Percentiles rank a stretch among this genome's conserved stretches.
These are phyloP conservation scores for Ascochyta rabiei DNA, from an alignment of 2,329 filamentous ascomycete genomes.

Conservation along the genomic window DNA sequence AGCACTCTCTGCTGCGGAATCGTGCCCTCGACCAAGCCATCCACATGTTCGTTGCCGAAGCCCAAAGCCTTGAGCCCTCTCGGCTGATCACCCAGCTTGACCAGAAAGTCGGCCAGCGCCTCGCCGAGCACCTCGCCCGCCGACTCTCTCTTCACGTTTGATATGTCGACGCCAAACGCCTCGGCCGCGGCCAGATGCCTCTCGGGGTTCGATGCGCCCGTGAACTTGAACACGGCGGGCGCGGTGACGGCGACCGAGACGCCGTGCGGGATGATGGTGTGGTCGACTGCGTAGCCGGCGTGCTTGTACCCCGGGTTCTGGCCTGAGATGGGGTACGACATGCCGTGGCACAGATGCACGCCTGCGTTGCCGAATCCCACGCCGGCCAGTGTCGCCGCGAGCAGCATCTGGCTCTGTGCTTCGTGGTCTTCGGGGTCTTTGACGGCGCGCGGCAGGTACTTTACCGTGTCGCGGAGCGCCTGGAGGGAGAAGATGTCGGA, in stretches of 20 bases:
- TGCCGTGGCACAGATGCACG: constrained; percentile 87
- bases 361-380: constrained; percentile 98
- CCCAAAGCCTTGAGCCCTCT: constrained; percentile 82
- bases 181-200: constrained; percentile 89
- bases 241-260: constrained; percentile 94
- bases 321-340: constrained; percentile 96
- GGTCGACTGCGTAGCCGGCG: constrained; percentile 77
- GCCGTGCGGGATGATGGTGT: constrained; percentile 90
- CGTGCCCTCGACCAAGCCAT: constrained; percentile 88
- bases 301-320: constrained; percentile 94
- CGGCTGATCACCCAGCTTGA: constrained; percentile 87
- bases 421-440: constrained; percentile 88
- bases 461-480: constrained; percentile 80
- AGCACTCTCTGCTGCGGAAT: constrained; percentile 89
- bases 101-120: constrained; percentile 80
- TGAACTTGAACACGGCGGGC: constrained; percentile 93
- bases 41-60: constrained; percentile 76
- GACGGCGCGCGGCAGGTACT: constrained; percentile 89
- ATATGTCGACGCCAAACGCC: constrained; percentile 87
- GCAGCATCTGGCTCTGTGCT: constrained; percentile 93
- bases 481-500: constrained; percentile 95
- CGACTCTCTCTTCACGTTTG: constrained; percentile 83
- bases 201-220: constrained; percentile 87
- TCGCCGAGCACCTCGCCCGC: constrained; percentile 89
- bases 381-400: constrained; percentile 90